Evolutionary conservation across 495 filamentous ascomycete species (phyloP).

Genomic region (Oidiodendron maius): DNA sequence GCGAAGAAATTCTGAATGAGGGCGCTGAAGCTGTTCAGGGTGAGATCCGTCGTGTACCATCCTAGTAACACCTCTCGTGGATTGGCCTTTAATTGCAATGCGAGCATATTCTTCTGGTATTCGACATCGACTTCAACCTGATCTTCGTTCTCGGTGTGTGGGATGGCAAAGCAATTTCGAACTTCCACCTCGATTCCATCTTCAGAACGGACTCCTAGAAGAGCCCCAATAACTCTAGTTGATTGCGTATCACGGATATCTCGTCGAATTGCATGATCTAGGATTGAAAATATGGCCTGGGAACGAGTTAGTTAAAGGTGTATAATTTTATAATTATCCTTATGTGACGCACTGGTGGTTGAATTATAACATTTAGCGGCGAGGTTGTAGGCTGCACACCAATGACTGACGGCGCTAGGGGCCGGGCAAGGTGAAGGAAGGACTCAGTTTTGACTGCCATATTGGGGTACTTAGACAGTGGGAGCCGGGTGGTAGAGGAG

Average conservation of each 20-base stretch:
- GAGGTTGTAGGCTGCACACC: constrained; percentile 77
- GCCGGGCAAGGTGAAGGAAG: constrained; percentile 91
- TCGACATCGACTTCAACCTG: constrained; percentile 99
- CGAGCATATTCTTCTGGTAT: constrained; percentile 98
- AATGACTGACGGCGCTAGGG: constrained; percentile 72
- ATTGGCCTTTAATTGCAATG: constrained; percentile 86
- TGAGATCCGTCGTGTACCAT: constrained; percentile 94
- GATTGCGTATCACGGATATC: constrained; percentile 69
- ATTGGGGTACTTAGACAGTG: constrained; percentile 33
- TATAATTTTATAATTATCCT: background rate
- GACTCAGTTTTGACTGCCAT: constrained; percentile 76
- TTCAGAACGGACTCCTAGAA: constrained; percentile 86
- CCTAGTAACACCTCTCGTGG: constrained; percentile 91
- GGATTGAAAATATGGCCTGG: constrained; percentile 90
- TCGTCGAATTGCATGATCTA: constrained; percentile 85
- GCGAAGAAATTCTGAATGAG: constrained; percentile 99
- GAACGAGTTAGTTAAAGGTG: constrained; percentile 5
- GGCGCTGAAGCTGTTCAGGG: constrained; percentile 95
- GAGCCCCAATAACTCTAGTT: constrained; percentile 91
- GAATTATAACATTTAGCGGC: constrained; percentile 87
- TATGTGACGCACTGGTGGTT: constrained; percentile 71
- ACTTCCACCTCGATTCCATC: constrained; percentile 96
- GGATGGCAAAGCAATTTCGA: constrained; percentile 91
- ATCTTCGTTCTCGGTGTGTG: constrained; percentile 95
- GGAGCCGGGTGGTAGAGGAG: constrained; percentile 1